Evolutionary conservation across 305 asterid species (phyloP), one percentile per base, ranked within the genome.

Genomic region (Fraxinus latifolia): DNA sequence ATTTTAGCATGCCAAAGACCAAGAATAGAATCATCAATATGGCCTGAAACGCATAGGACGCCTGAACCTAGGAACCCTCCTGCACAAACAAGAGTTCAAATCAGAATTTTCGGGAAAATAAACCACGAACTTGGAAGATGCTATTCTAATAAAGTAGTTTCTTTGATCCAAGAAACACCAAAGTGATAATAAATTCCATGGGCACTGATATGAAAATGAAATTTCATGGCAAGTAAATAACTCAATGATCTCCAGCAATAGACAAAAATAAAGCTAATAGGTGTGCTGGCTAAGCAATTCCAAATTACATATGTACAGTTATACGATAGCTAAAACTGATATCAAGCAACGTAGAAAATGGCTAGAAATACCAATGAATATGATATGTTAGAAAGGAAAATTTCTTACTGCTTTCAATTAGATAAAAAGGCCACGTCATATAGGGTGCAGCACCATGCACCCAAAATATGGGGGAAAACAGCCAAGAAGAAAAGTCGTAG

Each of bases 1-100:
- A 25, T 32, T 53, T 34, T 14, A 82, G 85, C 88, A 88, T 79
- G 77, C 79, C 82, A 55, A 32, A 44, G 23, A 79, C 29, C 47
- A 2, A 76, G 50, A 60, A 73, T 29, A 70, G 76, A 47, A 68
- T 84, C 87, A 75, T 90, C 88, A 92, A 78, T 94, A 94, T 33
- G 98, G 98, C 76, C 92, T 87, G 93, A 92, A 92, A 80, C 96
- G 94, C 88, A 81, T 86, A 12, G 96, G 91, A 74, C 93, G 96
- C 87, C 97, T 91, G 76, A 78, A 89, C 88, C 97, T 90, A 2
- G 95, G 94, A 82, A 85, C 83, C 90, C 98, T 91, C 90, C 98
- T 94, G 96, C 93, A 88, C 31, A 78, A 11, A 74, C 68, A 29
- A 73, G 81, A 82, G 21, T 79, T 83, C 29, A 79, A 36, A 65